These are phyloP conservation scores for Claviceps lovelessii DNA, from an alignment of 2,329 filamentous ascomycete genomes.

Conservation along the genomic window DNA sequence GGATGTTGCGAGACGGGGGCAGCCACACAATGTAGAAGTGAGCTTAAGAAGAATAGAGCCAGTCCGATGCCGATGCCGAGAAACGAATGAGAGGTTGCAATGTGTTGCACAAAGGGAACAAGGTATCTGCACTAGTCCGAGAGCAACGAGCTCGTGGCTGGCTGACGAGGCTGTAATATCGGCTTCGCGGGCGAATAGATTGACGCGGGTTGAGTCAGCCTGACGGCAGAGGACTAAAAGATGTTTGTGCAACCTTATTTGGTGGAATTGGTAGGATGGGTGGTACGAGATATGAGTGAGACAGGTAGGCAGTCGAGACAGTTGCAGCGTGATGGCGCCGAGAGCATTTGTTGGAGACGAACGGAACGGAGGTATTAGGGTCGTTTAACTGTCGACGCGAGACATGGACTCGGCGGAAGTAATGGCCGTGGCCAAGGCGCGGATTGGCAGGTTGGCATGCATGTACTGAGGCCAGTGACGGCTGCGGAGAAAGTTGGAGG, in stretches of 20 bases:
- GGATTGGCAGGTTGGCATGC: background rate
- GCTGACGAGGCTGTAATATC: conserved; percentile 3
- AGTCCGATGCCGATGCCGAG: background rate
- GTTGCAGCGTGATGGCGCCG: background rate
- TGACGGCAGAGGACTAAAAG: background rate
- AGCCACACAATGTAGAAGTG: background rate
- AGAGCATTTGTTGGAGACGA: background rate
- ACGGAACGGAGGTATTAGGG: background rate
- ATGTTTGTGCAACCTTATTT: background rate
- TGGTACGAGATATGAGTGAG: background rate
- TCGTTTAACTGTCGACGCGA: background rate
- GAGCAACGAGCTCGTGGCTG: conserved; percentile 3
- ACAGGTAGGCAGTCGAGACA: background rate
- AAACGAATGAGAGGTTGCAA: background rate
- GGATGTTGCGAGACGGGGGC: background rate
- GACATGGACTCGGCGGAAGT: background rate
- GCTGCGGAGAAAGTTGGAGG: background rate
- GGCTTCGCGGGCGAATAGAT: background rate
- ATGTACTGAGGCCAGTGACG: too few relatives aligned
- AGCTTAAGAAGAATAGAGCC: background rate
- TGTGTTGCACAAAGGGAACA: background rate
- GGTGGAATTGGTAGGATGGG: background rate
- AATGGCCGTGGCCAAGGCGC: background rate
- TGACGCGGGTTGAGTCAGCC: conserved; percentile 1
- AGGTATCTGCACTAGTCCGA: background rate